phyloP scores from a whole-genome alignment of 805 yeast genomes.

The Candida sithepensis region DNA sequence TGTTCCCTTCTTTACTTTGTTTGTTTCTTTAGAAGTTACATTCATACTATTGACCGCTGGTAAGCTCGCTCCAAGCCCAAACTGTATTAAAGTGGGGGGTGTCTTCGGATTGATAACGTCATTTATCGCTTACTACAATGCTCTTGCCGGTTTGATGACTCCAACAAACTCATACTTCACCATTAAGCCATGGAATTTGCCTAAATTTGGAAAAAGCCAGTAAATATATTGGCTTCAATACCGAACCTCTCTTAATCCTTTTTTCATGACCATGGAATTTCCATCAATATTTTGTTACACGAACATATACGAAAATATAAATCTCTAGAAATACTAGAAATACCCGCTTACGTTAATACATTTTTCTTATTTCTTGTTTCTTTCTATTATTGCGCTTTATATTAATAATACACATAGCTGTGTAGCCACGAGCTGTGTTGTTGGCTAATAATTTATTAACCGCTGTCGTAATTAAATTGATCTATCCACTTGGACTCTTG shows the following conservation, averaged over 20 bases:
- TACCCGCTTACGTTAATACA: no score
- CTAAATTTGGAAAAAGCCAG: conserved; percentile 20
- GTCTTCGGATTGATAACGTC: conserved; percentile 60
- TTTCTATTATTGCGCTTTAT: neutral
- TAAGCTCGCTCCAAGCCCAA: conserved; percentile 40
- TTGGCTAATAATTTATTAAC: no score
- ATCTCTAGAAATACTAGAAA: no score
- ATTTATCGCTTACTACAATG: conserved; percentile 65
- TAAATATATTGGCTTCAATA: neutral
- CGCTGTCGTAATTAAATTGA: no score
- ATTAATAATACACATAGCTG: no score
- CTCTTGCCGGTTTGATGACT: conserved; percentile 65
- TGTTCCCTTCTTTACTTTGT: conserved; percentile 48
- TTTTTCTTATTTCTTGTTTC: neutral
- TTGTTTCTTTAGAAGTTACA: conserved; percentile 50
- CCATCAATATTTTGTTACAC: no score
- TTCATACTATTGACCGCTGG: conserved; percentile 51
- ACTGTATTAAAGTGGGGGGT: conserved; percentile 54
- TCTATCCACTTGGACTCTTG: no score
- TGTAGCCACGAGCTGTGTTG: no score
- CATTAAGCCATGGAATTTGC: conserved; percentile 28
- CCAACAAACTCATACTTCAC: conserved; percentile 59
- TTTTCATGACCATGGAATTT: no score
- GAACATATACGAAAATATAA: no score
- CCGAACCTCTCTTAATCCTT: no score